phyloP scores from a whole-genome alignment of 768 basidiomycete species.

The Filobasidium floriforme region DNA sequence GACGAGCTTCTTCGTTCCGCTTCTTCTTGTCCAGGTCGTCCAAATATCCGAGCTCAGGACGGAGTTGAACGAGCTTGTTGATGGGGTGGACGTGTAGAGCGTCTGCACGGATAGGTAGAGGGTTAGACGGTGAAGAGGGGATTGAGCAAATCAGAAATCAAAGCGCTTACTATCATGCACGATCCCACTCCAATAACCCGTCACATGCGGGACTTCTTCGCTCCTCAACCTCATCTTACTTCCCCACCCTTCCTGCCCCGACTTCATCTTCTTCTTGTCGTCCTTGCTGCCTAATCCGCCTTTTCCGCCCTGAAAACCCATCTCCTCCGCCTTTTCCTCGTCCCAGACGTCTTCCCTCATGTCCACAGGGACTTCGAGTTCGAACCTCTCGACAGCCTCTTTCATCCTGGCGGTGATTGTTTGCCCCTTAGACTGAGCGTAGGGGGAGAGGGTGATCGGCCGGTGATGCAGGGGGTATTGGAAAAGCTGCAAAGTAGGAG shows the following conservation, averaged over 20 bases:
- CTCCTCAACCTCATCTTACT: slow-evolving; percentile 40
- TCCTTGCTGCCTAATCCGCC: slow-evolving; percentile 15
- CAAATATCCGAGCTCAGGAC: slow-evolving; percentile 42
- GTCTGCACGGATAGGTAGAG: slow-evolving; percentile 29
- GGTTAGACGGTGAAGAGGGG: not conserved
- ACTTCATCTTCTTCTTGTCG: slow-evolving; percentile 28
- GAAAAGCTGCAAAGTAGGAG: slow-evolving; percentile 38
- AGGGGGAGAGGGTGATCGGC: slow-evolving; percentile 30
- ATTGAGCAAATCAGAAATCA: too few relatives aligned
- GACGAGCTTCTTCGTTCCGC: slow-evolving; percentile 19
- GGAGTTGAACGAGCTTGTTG: slow-evolving; percentile 38
- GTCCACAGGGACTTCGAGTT: slow-evolving; percentile 45
- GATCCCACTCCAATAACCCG: slow-evolving; percentile 43
- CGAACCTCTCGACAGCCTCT: slow-evolving; percentile 35
- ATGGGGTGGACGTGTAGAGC: slow-evolving; percentile 45
- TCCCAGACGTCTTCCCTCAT: slow-evolving; percentile 38
- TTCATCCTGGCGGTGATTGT: slow-evolving; percentile 40
- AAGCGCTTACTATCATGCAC: slow-evolving; percentile 42
- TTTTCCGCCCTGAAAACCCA: slow-evolving; percentile 38
- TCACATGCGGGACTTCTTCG: slow-evolving; percentile 42
- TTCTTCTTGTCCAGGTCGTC: slow-evolving; percentile 37
- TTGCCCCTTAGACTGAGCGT: slow-evolving; percentile 33
- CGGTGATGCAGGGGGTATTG: slow-evolving; percentile 42
- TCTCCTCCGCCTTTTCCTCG: slow-evolving; percentile 39
- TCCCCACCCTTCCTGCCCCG: slow-evolving; percentile 37